These are phyloP conservation scores for Botrytis elliptica DNA, from an alignment of 2,329 filamentous ascomycete genomes.

Conservation along the genomic window DNA sequence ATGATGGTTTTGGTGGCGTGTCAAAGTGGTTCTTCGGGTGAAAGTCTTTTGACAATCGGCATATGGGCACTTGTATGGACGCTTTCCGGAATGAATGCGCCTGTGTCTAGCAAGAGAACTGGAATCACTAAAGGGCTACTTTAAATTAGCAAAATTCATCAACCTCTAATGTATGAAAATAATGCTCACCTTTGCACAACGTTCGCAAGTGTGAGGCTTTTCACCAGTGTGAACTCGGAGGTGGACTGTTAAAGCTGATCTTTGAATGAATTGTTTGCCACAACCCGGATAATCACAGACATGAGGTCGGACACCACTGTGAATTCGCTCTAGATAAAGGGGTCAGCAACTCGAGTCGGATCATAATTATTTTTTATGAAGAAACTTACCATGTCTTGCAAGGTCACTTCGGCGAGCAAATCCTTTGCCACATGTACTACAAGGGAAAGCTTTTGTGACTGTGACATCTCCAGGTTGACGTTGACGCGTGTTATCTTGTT, in stretches of 20 bases:
- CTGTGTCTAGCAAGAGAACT: constrained; percentile 91
- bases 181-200: constrained; percentile 79
- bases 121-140: constrained; percentile 90
- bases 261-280: constrained; percentile 95
- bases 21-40: constrained; percentile 90
- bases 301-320: constrained; percentile 86
- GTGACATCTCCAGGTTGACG: constrained; percentile 27
- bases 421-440: constrained; percentile 83
- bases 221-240: constrained; percentile 94
- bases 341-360: neutral
- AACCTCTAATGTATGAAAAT: constrained; percentile 20
- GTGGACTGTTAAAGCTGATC: constrained; percentile 92
- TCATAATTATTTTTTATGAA: neutral
- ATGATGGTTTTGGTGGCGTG: constrained; percentile 93
- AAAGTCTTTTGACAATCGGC: constrained; percentile 99
- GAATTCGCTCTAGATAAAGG: constrained; percentile 74
- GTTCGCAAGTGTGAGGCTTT: constrained; percentile 97
- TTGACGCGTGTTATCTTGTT: constrained; percentile 32
- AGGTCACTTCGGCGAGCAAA: constrained; percentile 94
- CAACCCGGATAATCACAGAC: constrained; percentile 87
- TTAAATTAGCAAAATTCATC: constrained; percentile 30
- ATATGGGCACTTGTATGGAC: constrained; percentile 96
- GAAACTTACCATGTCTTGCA: constrained; percentile 79
- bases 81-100: constrained; percentile 90
- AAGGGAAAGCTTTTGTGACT: constrained; percentile 73